These are phyloP conservation scores for Candida patagonica DNA, from an alignment of 805 yeast genomes.

Conservation along the genomic window DNA sequence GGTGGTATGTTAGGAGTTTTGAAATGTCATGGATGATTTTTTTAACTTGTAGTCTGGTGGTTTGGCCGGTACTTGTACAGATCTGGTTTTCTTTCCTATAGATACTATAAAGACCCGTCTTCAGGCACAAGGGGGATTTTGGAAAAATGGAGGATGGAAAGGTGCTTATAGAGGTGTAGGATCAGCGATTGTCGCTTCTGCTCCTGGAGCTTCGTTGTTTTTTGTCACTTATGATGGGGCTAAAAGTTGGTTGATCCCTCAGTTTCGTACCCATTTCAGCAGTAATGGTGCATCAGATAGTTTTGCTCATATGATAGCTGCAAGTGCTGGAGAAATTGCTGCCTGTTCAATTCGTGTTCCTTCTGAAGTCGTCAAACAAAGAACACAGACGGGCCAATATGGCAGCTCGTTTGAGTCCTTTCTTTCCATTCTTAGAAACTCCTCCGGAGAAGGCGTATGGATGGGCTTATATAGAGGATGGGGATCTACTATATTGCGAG, in stretches of 20 bases:
- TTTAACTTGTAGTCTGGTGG: conserved; percentile 46
- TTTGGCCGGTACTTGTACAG: conserved; percentile 94
- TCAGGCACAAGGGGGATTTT: conserved; percentile 94
- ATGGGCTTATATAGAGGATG: conserved; percentile 88
- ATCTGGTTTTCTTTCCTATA: conserved; percentile 88
- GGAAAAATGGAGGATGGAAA: conserved; percentile 82
- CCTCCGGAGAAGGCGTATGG: conserved; percentile 67
- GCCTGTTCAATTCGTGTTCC: conserved; percentile 96
- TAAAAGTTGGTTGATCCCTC: conserved; percentile 41
- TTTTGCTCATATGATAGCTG: conserved; percentile 72
- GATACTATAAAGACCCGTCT: conserved; percentile 91
- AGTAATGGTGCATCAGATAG: conserved; percentile 31
- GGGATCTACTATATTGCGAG: conserved; percentile 85
- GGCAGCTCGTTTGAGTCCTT: conserved; percentile 60
- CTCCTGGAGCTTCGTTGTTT: conserved; percentile 75
- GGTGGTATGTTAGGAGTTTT: not conserved
- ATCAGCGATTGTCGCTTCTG: conserved; percentile 87
- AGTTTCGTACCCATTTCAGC: conserved; percentile 11
- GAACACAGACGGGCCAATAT: conserved; percentile 70
- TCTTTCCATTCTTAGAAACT: conserved; percentile 47
- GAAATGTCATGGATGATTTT: not conserved
- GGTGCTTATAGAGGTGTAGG: conserved; percentile 92
- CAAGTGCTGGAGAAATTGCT: conserved; percentile 82
- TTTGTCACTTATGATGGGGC: conserved; percentile 77
- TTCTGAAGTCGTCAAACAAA: conserved; percentile 90